Evolutionary conservation across 495 filamentous ascomycete genomes (phyloP).

Genomic region (Neurospora sp.): DNA sequence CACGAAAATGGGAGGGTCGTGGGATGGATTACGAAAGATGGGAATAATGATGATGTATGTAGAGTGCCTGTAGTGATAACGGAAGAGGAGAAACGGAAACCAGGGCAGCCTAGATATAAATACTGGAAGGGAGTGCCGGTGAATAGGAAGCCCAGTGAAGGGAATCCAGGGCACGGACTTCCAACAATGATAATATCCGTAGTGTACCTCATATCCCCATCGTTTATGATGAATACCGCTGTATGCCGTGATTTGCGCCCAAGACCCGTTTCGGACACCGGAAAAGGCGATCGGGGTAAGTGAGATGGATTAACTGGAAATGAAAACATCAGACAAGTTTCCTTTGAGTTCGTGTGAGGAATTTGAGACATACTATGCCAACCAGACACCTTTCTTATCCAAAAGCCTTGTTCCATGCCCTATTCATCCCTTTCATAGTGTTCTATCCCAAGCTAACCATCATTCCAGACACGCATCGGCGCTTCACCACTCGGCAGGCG

Average conservation of each 20-base stretch:
- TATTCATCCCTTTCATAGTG: not conserved
- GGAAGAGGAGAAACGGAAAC: not conserved
- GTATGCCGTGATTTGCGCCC: not conserved
- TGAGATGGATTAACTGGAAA: no score
- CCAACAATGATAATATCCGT: not conserved
- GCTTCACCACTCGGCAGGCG: not conserved
- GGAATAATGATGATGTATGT: not conserved
- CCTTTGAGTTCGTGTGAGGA: not conserved
- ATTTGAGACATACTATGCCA: not conserved
- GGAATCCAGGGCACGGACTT: not conserved
- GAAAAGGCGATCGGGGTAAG: not conserved
- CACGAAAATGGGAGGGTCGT: slow-evolving; percentile 3
- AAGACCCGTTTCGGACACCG: not conserved
- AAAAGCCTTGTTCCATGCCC: not conserved
- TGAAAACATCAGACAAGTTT: not conserved
- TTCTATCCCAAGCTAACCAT: not conserved
- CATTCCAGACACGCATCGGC: not conserved
- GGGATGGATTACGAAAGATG: not conserved
- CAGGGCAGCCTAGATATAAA: not conserved
- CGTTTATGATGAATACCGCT: not conserved
- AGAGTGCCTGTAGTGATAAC: not conserved
- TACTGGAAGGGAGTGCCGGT: not conserved
- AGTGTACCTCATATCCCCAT: not conserved
- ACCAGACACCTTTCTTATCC: not conserved
- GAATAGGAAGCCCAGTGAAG: not conserved